Base-by-base conservation (phyloP, 225 moss, liverwort and hornwort species). In the Takakia lepidozioides region DNA sequence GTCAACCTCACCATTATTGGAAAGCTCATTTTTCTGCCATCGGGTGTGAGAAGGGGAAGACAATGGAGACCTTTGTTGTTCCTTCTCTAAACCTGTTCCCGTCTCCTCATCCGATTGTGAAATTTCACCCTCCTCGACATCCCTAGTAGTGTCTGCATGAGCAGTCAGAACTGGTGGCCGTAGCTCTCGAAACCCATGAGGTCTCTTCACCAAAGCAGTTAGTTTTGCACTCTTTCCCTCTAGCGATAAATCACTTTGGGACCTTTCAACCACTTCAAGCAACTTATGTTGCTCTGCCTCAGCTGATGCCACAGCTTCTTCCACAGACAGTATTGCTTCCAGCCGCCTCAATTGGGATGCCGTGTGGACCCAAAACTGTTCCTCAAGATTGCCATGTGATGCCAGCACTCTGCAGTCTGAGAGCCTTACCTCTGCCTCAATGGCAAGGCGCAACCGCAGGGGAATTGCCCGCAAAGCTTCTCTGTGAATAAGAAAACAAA, bases 331-430 rank as follows among this genome's bases (percentile, higher is more conserved):
- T 29, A 63, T 45, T 34, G 66, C 41, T 55, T 82, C 82, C 43
- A 82, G 57, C 63, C 67, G 62, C 38, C 63, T 52, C 22, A 82
- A 14, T 42, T 82, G 73, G 25, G 43, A 63, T 32, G 73, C 61
- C 65, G 62, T 69, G 57, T 70, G 58, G 36, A 62, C 64, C 76
- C 69, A 67, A 59, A 67, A 77, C 2, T 38, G 25, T 47, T 62
- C 55, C 14, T 64, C 62, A 40, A 45, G 49, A 51, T 19, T 26
- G 28, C 48, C 46, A 48, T 51, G 46, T 38, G 46, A 49, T 44
- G 67, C 58, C 63, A 82, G 63, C 43, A 65, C 70, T 58, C 69
- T 69, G 54, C 77, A 73, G 48, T 82, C 82, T 48, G 77, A 73
- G 20, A 82, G 53, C 52, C 82, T 73, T 25, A 77, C 53, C 39